These are phyloP conservation scores for Aethionema arabicum DNA, from an alignment of 345 rosid genomes.

Conservation along the genomic window DNA sequence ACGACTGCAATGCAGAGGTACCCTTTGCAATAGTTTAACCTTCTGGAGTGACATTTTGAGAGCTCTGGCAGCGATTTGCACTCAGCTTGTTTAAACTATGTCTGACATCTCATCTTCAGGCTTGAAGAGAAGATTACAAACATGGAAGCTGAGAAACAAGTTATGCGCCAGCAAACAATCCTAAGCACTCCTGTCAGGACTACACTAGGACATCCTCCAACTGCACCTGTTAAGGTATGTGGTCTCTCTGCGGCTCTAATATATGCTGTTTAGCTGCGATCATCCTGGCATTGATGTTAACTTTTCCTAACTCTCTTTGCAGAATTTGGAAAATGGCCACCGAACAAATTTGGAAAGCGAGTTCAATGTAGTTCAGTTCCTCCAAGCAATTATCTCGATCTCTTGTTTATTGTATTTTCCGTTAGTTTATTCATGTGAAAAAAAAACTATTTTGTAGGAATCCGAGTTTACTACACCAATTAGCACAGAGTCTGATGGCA, in stretches of 20 bases:
- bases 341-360: constrained; percentile 51
- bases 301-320: constrained; percentile 34
- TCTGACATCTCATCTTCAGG: constrained; percentile 46
- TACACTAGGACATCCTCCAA: constrained; percentile 58
- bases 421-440: constrained; percentile 15
- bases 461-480: constrained; percentile 61
- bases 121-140: constrained; percentile 83
- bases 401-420: constrained; percentile 9
- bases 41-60: constrained; percentile 13
- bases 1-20: constrained; percentile 94
- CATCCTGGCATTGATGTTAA: constrained; percentile 12
- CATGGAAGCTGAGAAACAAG: constrained; percentile 80
- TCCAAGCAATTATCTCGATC: constrained; percentile 19
- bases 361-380: constrained; percentile 51
- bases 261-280: constrained; percentile 6
- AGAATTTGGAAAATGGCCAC: constrained; percentile 91
- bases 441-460: constrained; percentile 50
- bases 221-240: constrained; percentile 52
- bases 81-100: constrained; percentile 2
- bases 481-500: constrained; percentile 69
- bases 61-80: constrained; percentile 8
- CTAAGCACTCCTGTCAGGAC: constrained; percentile 53
- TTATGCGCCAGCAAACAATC: constrained; percentile 74
- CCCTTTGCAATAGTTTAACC: constrained; percentile 6
- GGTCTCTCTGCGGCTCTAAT: constrained; percentile 23